A percentile compares a stretch with the other conserved stretches of the same genome.
Evolutionary conservation across 208 protist species (phyloP).

Genomic region (Endotrypanum monterogeii): DNA sequence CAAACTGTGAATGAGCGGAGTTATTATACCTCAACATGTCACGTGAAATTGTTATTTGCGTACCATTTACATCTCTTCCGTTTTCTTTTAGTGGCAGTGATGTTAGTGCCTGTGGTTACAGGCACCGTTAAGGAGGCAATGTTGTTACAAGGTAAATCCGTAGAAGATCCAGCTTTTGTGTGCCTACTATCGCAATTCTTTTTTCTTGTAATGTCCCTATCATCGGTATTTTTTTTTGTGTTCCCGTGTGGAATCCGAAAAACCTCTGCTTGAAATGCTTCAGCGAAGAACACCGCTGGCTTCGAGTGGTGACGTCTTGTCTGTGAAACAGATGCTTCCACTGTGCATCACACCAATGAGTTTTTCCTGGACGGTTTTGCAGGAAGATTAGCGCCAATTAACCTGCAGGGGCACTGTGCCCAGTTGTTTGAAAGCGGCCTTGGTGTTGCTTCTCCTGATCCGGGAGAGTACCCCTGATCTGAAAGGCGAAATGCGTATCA

Average conservation of each 20-base stretch:
- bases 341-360: conserved; percentile 46
- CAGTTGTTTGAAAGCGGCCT: conserved; percentile 41
- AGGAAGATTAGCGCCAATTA: conserved; percentile 65
- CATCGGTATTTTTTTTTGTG: neutral
- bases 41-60: too few species aligned
- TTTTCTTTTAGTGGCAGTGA: too few species aligned
- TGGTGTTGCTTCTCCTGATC: conserved; percentile 53
- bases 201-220: neutral
- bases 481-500: conserved; percentile 56
- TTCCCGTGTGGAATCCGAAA: too few species aligned
- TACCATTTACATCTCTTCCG: too few species aligned
- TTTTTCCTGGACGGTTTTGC: conserved; percentile 66
- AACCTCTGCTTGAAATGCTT: conserved; percentile 1
- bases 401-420: conserved; percentile 50
- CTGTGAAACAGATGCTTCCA: conserved; percentile 13
- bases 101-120: too few species aligned
- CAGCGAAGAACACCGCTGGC: conserved; percentile 5
- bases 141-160: neutral
- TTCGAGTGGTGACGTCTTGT: neutral
- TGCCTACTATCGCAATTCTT: neutral
- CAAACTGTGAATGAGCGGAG: too few species aligned
- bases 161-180: neutral
- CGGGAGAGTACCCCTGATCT: conserved; percentile 58
- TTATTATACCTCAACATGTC: too few species aligned
- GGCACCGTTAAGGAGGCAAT: neutral